Base-by-base conservation (phyloP, 2,329 filamentous ascomycete genomes). In the Graphilbum ipis-grandicollis region DNA sequence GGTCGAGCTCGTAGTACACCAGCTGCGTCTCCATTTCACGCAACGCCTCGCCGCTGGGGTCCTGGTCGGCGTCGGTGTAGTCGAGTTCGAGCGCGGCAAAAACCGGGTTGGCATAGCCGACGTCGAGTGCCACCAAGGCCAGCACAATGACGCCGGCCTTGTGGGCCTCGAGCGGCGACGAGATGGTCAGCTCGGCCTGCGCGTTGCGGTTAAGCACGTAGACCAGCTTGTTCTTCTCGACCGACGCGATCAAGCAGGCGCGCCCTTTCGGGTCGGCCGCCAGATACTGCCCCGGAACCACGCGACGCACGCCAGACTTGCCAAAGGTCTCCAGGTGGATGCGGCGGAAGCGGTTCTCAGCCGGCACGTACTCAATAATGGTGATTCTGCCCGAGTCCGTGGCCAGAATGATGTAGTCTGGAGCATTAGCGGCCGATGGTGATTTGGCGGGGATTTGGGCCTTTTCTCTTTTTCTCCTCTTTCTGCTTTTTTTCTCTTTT, bases 201-300 rank as follows among this genome's bases (percentile, higher is more conserved):
- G 85, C 73, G 59, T 93, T 93, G 46, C 92, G 79, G 57, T 96
- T 96, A 47, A 98, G 68, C 50, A 98, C 88, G 59, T 98, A 99
- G 47, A 98, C 90, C 39, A 99, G 79, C 63, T 98, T 98, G 63
- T 96, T 98, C 70, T 98, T 98, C 62, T 99, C 92, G 38, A 88
- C 70, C 5, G 86, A 88, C 9, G 90, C 85, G 43, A 96, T 82
- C 53, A 99, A 68, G 52, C 88, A 93, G 38, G 92, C 92, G 61
- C 90, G 75, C 39, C 90, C 90, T 57, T 93, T 93, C 21, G 90
- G 90, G 51, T 99, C 90, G 36, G 84, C 83, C 7, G 88, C 90
- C 21, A 99, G 71, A 52, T 94, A 98, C 56, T 99, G 85, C 42
- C 92, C 90, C 3, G 92, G 90, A 32, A 98, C 74, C 28, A 96